These are phyloP conservation scores for Phylloporus sp. DNA, from an alignment of 768 basidiomycete species.

Conservation along the genomic window DNA sequence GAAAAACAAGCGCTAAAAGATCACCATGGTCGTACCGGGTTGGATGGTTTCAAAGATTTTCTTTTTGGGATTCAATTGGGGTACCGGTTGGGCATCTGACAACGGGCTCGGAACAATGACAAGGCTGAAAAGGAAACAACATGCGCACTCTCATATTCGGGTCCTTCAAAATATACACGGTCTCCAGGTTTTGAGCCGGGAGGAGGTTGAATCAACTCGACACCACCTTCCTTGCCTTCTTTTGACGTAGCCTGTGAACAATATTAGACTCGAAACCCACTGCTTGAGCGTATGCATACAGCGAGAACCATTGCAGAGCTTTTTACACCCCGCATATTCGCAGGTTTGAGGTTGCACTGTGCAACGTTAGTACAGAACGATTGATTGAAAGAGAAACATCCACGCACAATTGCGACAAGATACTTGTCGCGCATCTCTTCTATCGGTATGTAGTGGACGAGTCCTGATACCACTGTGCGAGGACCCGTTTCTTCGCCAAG, in stretches of 20 bases:
- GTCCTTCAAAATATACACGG: conserved; percentile 90
- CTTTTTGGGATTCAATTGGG: conserved; percentile 96
- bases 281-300: conserved; percentile 40
- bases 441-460: conserved; percentile 94
- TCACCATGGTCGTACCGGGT: conserved; percentile 50
- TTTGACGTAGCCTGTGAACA: conserved; percentile 75
- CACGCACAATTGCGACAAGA: conserved; percentile 75
- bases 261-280: not conserved
- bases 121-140: not conserved
- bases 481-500: conserved; percentile 93
- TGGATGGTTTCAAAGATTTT: conserved; percentile 98
- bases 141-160: conserved; percentile 71
- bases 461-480: conserved; percentile 92
- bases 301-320: conserved; percentile 98
- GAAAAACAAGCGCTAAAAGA: conserved; percentile 5
- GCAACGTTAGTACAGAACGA: not conserved
- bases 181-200: conserved; percentile 85
- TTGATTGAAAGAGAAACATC: not conserved
- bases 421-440: conserved; percentile 86
- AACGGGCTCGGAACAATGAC: not conserved
- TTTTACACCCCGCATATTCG: conserved; percentile 95
- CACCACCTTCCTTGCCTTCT: conserved; percentile 83
- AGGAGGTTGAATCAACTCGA: conserved; percentile 91
- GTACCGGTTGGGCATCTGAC: conserved; percentile 59
- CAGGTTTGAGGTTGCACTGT: conserved; percentile 93